phyloP scores from a whole-genome alignment of 345 rosid genomes.

The Lepidium sativum region DNA sequence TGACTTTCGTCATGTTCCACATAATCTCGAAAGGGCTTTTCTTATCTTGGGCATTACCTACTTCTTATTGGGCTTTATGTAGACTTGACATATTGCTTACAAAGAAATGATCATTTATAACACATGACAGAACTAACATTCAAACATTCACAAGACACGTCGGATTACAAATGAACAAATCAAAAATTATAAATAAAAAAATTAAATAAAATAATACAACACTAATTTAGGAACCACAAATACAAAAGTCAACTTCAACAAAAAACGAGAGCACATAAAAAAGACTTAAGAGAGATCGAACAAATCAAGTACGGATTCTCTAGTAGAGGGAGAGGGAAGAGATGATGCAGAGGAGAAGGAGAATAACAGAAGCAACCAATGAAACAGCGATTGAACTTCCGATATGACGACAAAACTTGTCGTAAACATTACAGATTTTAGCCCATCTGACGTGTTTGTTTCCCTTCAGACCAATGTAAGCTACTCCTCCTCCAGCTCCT shows the following conservation, averaged over 20 bases:
- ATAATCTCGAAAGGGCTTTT: no score
- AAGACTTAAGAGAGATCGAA: not conserved
- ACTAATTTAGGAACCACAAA: not conserved
- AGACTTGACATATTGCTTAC: no score
- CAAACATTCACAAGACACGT: not conserved
- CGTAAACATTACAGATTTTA: constrained; percentile 44
- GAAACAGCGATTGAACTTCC: constrained; percentile 41
- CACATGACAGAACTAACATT: no score
- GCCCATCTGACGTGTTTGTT: constrained; percentile 38
- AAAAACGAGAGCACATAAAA: not conserved
- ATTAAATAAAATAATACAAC: not conserved
- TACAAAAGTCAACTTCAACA: constrained; percentile 6
- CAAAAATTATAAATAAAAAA: constrained; percentile 10
- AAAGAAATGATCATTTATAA: no score
- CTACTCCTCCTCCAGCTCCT: constrained; percentile 70
- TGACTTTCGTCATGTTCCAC: no score
- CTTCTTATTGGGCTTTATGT: no score
- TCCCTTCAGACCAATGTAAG: constrained; percentile 61
- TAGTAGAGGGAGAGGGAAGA: constrained; percentile 46
- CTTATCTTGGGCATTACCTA: no score
- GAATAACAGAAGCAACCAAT: constrained; percentile 50
- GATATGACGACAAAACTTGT: constrained; percentile 48
- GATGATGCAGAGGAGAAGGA: constrained; percentile 44
- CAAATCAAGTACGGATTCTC: constrained; percentile 18
- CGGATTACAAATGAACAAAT: constrained; percentile 3